These are phyloP conservation scores for Colletotrichum cereale DNA, from an alignment of 2,329 filamentous ascomycete genomes.

Conservation along the genomic window DNA sequence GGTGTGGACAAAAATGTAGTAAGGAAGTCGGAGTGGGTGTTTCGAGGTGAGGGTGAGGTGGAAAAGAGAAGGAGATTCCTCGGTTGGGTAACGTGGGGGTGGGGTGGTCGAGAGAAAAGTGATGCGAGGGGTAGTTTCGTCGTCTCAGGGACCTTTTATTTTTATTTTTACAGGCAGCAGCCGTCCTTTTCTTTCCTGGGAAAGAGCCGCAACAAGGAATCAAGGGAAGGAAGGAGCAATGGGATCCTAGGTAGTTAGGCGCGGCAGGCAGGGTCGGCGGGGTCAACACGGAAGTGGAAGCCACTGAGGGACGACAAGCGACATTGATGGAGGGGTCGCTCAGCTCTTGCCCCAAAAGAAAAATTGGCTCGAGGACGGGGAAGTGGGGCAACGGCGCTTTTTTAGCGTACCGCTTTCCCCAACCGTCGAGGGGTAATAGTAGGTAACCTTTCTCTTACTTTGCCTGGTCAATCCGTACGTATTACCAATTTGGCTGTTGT, in stretches of 20 bases:
- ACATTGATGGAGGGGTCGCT: constrained; percentile 11
- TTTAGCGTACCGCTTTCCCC: too few species aligned
- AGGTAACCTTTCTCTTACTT: too few species aligned
- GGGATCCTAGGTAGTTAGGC: neutral
- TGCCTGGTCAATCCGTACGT: neutral
- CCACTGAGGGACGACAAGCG: constrained; percentile 14
- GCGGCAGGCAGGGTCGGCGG: constrained; percentile 27
- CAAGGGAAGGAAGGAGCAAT: constrained; percentile 20
- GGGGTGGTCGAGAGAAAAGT: neutral
- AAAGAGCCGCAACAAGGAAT: constrained; percentile 15
- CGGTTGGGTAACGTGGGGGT: constrained; percentile 11
- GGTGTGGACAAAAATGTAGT: neutral
- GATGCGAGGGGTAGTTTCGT: neutral
- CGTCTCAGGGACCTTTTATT: neutral
- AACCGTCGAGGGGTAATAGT: neutral
- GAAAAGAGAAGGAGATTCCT: constrained; percentile 25
- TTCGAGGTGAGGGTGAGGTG: neutral
- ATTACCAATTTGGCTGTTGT: too few species aligned
- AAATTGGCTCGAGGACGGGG: constrained; percentile 15
- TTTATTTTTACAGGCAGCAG: neutral
- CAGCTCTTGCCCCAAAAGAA: constrained; percentile 19
- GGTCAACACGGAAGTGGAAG: constrained; percentile 29
- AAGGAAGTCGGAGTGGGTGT: neutral
- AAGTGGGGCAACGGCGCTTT: constrained; percentile 13
- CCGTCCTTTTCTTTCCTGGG: constrained; percentile 1